phyloP scores from a whole-genome alignment of 2,329 filamentous ascomycete genomes.

The Botrytis sinoallii region DNA sequence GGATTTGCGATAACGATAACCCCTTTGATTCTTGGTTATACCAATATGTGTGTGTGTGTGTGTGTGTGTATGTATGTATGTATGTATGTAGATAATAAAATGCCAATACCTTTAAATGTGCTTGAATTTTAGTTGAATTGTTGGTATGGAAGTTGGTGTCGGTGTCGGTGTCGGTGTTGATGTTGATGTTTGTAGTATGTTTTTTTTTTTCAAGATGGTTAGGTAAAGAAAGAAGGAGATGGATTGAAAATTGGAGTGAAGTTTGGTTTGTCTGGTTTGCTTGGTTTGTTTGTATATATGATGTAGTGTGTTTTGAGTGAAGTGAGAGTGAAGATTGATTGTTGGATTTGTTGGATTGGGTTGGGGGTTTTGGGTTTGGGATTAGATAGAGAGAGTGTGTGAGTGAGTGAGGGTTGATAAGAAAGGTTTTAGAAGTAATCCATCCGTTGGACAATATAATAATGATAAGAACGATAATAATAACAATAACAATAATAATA shows the following conservation, averaged over 20 bases:
- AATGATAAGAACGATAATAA: background rate
- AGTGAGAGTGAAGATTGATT: background rate
- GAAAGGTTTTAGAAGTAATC: background rate
- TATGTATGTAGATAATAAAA: background rate
- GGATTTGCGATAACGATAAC: slow-evolving; percentile 15
- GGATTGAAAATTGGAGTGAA: background rate
- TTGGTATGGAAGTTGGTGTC: background rate
- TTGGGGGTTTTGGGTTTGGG: background rate
- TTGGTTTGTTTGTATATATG: background rate
- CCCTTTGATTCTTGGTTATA: background rate
- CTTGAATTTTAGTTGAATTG: background rate
- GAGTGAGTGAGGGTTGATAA: background rate
- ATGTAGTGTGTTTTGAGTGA: background rate
- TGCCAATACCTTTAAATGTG: background rate
- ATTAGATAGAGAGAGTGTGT: background rate
- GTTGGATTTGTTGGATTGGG: background rate
- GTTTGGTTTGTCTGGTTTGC: background rate
- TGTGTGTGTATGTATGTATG: background rate
- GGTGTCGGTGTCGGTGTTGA: background rate
- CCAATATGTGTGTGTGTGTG: background rate
- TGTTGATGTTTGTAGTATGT: background rate
- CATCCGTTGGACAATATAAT: background rate
- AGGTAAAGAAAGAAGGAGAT: background rate
- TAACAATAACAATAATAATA: background rate
- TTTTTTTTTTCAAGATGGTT: background rate